phyloP scores from a whole-genome alignment of 177 flowering plant species.

The Vitis hybrid region DNA sequence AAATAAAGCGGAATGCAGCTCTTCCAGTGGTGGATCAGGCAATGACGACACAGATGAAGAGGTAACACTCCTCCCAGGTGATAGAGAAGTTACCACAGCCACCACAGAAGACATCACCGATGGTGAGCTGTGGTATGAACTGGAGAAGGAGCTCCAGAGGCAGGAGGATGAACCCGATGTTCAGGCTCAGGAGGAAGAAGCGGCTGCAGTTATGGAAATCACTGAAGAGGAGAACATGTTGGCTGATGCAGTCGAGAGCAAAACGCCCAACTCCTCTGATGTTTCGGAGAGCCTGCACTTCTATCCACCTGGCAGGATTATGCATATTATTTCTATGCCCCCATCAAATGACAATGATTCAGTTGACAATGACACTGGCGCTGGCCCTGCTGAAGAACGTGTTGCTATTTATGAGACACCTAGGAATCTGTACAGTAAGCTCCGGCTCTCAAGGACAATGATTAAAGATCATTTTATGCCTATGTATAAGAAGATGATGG shows the following conservation, averaged over 20 bases:
- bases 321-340: slow-evolving; percentile 62
- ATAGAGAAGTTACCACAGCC: slow-evolving; percentile 28
- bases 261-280: slow-evolving; percentile 30
- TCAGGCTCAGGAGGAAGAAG: slow-evolving; percentile 50
- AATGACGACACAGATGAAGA: slow-evolving; percentile 62
- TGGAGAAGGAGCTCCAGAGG: slow-evolving; percentile 69
- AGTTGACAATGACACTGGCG: slow-evolving; percentile 15
- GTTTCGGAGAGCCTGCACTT: slow-evolving; percentile 55
- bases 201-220: slow-evolving; percentile 54
- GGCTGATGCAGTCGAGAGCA: slow-evolving; percentile 41
- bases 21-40: slow-evolving; percentile 36
- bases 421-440: slow-evolving; percentile 74
- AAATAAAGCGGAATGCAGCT: slow-evolving; percentile 20
- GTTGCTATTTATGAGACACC: slow-evolving; percentile 69
- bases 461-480: slow-evolving; percentile 93
- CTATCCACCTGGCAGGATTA: slow-evolving; percentile 78
- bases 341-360: slow-evolving; percentile 18
- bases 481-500: slow-evolving; percentile 85
- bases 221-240: slow-evolving; percentile 54
- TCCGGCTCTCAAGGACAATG: slow-evolving; percentile 78
- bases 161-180: slow-evolving; percentile 34
- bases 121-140: slow-evolving; percentile 72
- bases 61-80: slow-evolving; percentile 34
- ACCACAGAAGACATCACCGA: slow-evolving; percentile 49
- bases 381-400: slow-evolving; percentile 28